Evolutionary conservation across 2,329 filamentous ascomycete genomes (phyloP), one percentile per base, ranked within the genome.

Genomic region (Rhexocercosporidium sp.): DNA sequence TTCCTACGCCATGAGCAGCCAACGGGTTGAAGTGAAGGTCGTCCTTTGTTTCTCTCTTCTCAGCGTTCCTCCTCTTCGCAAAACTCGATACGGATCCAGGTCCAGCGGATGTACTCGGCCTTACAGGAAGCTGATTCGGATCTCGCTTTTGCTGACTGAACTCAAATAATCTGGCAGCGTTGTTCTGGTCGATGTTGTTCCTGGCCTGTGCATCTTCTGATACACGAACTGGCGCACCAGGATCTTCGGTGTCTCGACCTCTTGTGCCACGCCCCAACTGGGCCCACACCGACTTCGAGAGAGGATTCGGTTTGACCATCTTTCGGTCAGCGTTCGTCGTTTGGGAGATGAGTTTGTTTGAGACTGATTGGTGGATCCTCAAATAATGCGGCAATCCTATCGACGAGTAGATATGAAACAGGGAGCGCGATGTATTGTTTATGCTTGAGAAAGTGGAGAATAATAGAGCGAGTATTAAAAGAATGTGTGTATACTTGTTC

Each of bases 1-100:
- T 74, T 47, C 66, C 71, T 64, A 67, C 73, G 14, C 74, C 73
- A 72, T 75, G 74, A 29, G 69, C 67, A 31, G 66, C 64, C 3
- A 75, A 62, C 44, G 74, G 74, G 63, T 75, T 74, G 68, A 76
- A 73, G 67, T 77, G 70, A 18, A 77, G 65, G 61, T 77, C 75
- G 67, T 76, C 75, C 67, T 72, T 71, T 25, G 75, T 77, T 69
- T 74, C 72, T 59, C 70, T 73, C 64, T 72, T 75, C 41, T 70
- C 72, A 18, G 67, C 65, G 39, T 69, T 68, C n/a, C 64, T 71
- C 54, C 68, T 64, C 62, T 68, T 70, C 20, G 68, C 66, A 41
- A 67, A 67, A 4, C 64, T 67, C 34, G 34, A 37, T 2, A 11
- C 34, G 16, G 73, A 69, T 27, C 67, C 65, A 64, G 72, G 69